These are phyloP conservation scores for Beauveria scarabaeidicola DNA, from an alignment of 2,329 filamentous ascomycete species.

Conservation along the genomic window DNA sequence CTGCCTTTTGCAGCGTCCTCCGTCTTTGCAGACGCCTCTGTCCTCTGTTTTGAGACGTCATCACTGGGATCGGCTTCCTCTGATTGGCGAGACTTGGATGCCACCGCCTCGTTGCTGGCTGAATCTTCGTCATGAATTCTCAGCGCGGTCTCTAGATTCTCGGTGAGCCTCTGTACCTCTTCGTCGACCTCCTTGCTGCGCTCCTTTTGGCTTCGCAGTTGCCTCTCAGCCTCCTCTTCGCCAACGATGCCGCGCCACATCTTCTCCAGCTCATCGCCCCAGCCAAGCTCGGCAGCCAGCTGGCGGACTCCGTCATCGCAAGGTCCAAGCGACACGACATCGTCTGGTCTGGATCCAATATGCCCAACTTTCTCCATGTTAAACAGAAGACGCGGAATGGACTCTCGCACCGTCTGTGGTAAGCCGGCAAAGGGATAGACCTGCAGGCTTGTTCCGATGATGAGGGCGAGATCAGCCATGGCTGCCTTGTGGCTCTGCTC, in stretches of 20 bases:
- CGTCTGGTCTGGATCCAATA: constrained; percentile 68
- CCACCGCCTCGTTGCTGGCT: constrained; percentile 2
- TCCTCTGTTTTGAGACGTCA: not conserved
- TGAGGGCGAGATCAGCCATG: constrained; percentile 67
- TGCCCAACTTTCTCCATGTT: constrained; percentile 79
- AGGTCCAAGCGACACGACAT: constrained; percentile 74
- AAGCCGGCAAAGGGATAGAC: constrained; percentile 86
- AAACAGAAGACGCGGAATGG: constrained; percentile 70
- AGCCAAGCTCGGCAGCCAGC: constrained; percentile 73
- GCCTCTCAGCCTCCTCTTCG: constrained; percentile 45
- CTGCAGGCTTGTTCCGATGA: constrained; percentile 80
- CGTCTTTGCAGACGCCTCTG: not conserved
- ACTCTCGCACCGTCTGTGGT: constrained; percentile 53
- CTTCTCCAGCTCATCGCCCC: constrained; percentile 72
- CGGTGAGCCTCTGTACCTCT: constrained; percentile 33
- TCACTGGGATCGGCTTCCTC: constrained; percentile 24
- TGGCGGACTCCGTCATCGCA: constrained; percentile 75
- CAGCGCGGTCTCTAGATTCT: constrained; percentile 26
- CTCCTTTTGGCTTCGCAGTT: constrained; percentile 27
- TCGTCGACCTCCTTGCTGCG: constrained; percentile 29
- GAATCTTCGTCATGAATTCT: constrained; percentile 20
- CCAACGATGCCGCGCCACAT: constrained; percentile 65
- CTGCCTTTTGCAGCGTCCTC: not conserved
- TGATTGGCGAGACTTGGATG: not conserved
- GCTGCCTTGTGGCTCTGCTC: constrained; percentile 36